A percentile compares a stretch with the other conserved stretches of the same genome.
Evolutionary conservation across 2,329 filamentous ascomycete genomes (phyloP).

Genomic region (Verticillium nonalfalfae): DNA sequence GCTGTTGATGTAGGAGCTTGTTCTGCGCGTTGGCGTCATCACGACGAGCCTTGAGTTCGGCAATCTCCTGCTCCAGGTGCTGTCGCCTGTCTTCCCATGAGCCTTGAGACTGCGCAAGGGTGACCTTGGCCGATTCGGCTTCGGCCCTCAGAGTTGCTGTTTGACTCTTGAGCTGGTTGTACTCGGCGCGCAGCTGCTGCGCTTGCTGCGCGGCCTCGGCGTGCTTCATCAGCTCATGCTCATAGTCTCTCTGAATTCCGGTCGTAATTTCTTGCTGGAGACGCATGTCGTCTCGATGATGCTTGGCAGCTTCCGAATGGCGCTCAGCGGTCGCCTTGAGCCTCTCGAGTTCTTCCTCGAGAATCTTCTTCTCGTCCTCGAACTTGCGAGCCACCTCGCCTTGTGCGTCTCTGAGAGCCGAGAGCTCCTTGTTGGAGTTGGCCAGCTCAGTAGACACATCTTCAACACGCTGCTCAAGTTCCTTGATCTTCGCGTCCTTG

Average conservation of each 20-base stretch:
- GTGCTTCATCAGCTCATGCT: constrained; percentile 89
- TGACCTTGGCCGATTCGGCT: constrained; percentile 77
- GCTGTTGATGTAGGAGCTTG: constrained; percentile 79
- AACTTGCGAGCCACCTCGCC: constrained; percentile 64
- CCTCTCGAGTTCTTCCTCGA: constrained; percentile 73
- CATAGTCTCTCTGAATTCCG: constrained; percentile 91
- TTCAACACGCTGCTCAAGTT: constrained; percentile 76
- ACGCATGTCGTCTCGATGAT: constrained; percentile 86
- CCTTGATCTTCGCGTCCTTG: constrained; percentile 73
- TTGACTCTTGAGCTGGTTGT: constrained; percentile 76
- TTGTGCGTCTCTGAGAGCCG: constrained; percentile 71
- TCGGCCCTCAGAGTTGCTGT: constrained; percentile 70
- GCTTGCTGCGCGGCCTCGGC: constrained; percentile 87
- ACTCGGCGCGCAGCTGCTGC: constrained; percentile 70
- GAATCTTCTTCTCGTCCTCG: constrained; percentile 74
- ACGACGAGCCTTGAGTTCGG: constrained; percentile 69
- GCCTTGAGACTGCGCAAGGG: constrained; percentile 71
- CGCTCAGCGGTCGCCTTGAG: constrained; percentile 80
- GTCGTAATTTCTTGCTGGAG: constrained; percentile 90
- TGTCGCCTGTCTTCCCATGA: constrained; percentile 82
- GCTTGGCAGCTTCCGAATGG: constrained; percentile 71
- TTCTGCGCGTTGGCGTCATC: constrained; percentile 88
- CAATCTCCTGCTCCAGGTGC: constrained; percentile 76
- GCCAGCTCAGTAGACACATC: constrained; percentile 79
- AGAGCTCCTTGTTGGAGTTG: constrained; percentile 76